These are phyloP conservation scores for Fistulina hepatica DNA, from an alignment of 1,284 basidiomycete species.

Conservation along the genomic window DNA sequence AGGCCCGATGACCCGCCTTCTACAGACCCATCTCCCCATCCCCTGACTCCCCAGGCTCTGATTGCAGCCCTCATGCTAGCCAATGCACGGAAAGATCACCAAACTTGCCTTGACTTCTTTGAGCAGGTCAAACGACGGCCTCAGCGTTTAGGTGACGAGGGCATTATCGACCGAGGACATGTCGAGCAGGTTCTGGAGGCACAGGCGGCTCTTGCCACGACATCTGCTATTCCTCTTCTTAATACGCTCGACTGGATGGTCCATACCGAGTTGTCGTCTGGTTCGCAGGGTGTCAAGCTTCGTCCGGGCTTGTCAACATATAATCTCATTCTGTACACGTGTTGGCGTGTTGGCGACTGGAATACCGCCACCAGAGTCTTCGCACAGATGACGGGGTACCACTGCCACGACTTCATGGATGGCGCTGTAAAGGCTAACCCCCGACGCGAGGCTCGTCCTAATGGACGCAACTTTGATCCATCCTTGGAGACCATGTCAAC, in stretches of 20 bases:
- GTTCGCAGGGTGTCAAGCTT: slow-evolving; percentile 30
- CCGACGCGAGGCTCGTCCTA: slow-evolving; percentile 27
- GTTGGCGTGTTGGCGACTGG: slow-evolving; percentile 56
- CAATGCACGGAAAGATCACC: slow-evolving; percentile 34
- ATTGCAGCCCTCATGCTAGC: slow-evolving; percentile 46
- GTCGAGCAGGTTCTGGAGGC: slow-evolving; percentile 49
- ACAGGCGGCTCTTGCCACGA: slow-evolving; percentile 31
- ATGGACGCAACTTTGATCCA: slow-evolving; percentile 33
- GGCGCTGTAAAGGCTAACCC: slow-evolving; percentile 26
- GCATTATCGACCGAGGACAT: slow-evolving; percentile 39
- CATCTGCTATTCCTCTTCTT: slow-evolving; percentile 30
- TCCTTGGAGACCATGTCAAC: slow-evolving; percentile 38
- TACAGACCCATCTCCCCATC: slow-evolving; percentile 22
- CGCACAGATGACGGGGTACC: slow-evolving; percentile 57
- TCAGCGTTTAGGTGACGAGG: slow-evolving; percentile 23
- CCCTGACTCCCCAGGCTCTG: slow-evolving; percentile 37
- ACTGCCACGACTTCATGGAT: slow-evolving; percentile 39
- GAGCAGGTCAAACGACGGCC: slow-evolving; percentile 39
- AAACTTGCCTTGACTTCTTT: slow-evolving; percentile 41
- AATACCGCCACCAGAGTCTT: slow-evolving; percentile 40
- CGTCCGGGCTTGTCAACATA: slow-evolving; percentile 40
- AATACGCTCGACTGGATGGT: slow-evolving; percentile 56
- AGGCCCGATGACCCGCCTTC: slow-evolving; percentile 32
- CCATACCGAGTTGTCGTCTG: slow-evolving; percentile 31
- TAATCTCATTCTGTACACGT: slow-evolving; percentile 44